Evolutionary conservation across 2,329 filamentous ascomycete species (phyloP).

Genomic region (Alternaria sp.): DNA sequence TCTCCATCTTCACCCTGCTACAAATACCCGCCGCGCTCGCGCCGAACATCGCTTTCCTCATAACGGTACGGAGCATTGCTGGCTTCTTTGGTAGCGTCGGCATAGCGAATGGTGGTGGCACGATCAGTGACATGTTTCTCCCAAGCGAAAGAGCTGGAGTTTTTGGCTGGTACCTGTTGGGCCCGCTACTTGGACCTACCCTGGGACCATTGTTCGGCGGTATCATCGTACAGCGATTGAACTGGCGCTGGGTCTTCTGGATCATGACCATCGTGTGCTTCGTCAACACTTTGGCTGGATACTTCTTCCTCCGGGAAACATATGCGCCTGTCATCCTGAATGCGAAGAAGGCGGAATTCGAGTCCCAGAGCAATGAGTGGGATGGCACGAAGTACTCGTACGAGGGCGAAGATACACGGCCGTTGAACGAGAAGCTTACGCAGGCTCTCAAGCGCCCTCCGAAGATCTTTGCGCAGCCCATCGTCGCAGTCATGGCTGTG

Average conservation of each 20-base stretch:
- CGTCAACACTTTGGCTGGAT: constrained; percentile 51
- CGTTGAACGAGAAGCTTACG: constrained; percentile 45
- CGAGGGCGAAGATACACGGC: constrained; percentile 52
- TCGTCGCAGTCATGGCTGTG: constrained; percentile 54
- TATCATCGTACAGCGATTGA: constrained; percentile 52
- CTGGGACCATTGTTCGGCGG: constrained; percentile 54
- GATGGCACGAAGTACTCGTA: constrained; percentile 48
- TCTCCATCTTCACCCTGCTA: constrained; percentile 53
- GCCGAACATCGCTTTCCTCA: constrained; percentile 55
- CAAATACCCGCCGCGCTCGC: constrained; percentile 57
- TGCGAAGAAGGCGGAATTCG: constrained; percentile 43
- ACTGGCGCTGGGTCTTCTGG: constrained; percentile 59
- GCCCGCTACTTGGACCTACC: constrained; percentile 52
- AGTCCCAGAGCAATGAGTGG: constrained; percentile 29
- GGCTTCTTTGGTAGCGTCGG: constrained; percentile 60
- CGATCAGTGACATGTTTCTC: constrained; percentile 59
- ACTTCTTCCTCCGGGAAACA: constrained; percentile 54
- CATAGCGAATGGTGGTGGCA: constrained; percentile 59
- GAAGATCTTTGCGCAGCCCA: constrained; percentile 54
- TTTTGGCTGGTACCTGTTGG: constrained; percentile 55
- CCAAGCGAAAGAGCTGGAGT: constrained; percentile 54
- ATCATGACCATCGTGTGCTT: constrained; percentile 52
- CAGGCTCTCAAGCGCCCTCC: constrained; percentile 50
- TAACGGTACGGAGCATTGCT: constrained; percentile 53
- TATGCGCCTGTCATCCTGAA: constrained; percentile 52